Percentiles rank a stretch among this genome's conserved stretches.
Evolutionary conservation across 495 filamentous ascomycete species (phyloP).

Genomic region (Penicillium robsamsonii): DNA sequence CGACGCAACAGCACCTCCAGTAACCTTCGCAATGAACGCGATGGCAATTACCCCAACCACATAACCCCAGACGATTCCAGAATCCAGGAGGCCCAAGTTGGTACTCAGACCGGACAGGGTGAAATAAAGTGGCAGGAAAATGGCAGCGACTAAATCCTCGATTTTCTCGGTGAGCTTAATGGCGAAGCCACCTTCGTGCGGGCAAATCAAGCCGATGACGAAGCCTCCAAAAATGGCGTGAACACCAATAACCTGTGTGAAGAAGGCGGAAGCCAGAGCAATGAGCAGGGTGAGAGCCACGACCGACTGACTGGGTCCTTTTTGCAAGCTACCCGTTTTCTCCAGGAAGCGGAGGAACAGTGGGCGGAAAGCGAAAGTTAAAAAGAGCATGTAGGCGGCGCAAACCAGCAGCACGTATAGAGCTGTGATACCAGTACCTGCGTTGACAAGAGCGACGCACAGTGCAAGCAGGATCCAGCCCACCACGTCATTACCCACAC

Average conservation of each 20-base stretch:
- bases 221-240: constrained; percentile 92
- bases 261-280: constrained; percentile 82
- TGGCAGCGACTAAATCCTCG: constrained; percentile 81
- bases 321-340: constrained; percentile 74
- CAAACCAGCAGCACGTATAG: constrained; percentile 81
- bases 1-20: constrained; percentile 81
- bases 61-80: constrained; percentile 86
- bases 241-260: constrained; percentile 89
- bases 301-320: constrained; percentile 86
- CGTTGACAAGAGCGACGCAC: constrained; percentile 92
- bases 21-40: constrained; percentile 83
- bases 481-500: constrained; percentile 92
- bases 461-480: constrained; percentile 94
- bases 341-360: constrained; percentile 72
- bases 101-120: constrained; percentile 88
- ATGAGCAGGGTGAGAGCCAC: constrained; percentile 80
- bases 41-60: constrained; percentile 80
- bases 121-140: constrained; percentile 96
- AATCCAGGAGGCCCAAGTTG: constrained; percentile 80
- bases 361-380: constrained; percentile 74
- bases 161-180: constrained; percentile 96
- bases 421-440: constrained; percentile 77
- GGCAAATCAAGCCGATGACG: constrained; percentile 85
- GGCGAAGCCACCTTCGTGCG: constrained; percentile 90
- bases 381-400: constrained; percentile 72